These are phyloP conservation scores for Pseudozyma hubeiensis DNA, from an alignment of 1,284 basidiomycete species.

Conservation along the genomic window DNA sequence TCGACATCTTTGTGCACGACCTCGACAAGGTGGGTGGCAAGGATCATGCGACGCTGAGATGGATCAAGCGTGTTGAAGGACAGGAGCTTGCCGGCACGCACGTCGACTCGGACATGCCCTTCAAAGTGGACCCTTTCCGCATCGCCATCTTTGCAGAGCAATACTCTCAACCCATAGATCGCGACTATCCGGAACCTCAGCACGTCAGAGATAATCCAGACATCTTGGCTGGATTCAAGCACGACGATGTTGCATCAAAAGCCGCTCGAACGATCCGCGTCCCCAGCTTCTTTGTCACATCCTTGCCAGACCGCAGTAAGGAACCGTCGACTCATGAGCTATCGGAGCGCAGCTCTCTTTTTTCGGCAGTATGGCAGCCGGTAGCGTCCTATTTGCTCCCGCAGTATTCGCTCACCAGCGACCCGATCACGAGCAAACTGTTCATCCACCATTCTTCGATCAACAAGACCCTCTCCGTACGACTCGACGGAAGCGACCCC, in stretches of 20 bases:
- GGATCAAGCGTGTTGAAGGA: slow-evolving; percentile 48
- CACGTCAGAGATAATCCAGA: slow-evolving; percentile 33
- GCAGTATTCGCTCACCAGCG: slow-evolving; percentile 15
- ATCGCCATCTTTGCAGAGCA: slow-evolving; percentile 49
- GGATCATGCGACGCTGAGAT: slow-evolving; percentile 37
- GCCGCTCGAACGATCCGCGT: slow-evolving; percentile 29
- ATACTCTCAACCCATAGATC: slow-evolving; percentile 31
- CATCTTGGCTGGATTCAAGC: slow-evolving; percentile 25
- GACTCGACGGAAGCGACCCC: slow-evolving; percentile 37
- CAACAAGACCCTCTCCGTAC: slow-evolving; percentile 37
- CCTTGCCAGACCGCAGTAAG: slow-evolving; percentile 29
- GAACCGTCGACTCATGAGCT: background rate
- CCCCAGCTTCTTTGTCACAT: slow-evolving; percentile 50
- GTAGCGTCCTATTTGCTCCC: slow-evolving; percentile 16
- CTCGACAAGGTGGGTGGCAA: slow-evolving; percentile 41
- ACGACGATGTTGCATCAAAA: slow-evolving; percentile 22
- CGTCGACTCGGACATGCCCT: slow-evolving; percentile 13
- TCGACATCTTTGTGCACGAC: slow-evolving; percentile 57
- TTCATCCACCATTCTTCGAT: slow-evolving; percentile 45
- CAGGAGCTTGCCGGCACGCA: slow-evolving; percentile 12
- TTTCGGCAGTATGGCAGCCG: slow-evolving; percentile 33
- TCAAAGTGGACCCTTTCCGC: slow-evolving; percentile 45
- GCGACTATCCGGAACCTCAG: slow-evolving; percentile 31
- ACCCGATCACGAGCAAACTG: slow-evolving; percentile 19
- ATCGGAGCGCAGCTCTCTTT: slow-evolving; percentile 18